Evolutionary conservation across 352 stramenopile genomes (phyloP).

Genomic region (Globisporangium mamillatum): DNA sequence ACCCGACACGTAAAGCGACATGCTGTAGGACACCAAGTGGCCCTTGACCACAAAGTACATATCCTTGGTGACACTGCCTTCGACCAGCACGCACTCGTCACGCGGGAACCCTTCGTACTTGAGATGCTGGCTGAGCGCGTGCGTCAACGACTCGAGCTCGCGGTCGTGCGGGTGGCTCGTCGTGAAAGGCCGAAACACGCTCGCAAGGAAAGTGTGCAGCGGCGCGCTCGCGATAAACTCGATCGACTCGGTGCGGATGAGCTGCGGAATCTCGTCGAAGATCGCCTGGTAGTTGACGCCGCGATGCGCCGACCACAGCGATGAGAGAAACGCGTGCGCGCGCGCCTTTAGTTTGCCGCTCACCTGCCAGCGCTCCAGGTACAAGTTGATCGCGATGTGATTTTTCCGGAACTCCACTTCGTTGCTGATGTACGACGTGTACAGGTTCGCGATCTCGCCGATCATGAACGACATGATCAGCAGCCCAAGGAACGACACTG

Average conservation of each 20-base stretch:
- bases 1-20: not conserved
- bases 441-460: conserved; percentile 46
- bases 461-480: conserved; percentile 53
- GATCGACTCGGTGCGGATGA: conserved; percentile 52
- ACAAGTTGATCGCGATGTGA: conserved; percentile 50
- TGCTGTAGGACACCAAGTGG: conserved; percentile 24
- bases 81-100: conserved; percentile 39
- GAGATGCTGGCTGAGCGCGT: conserved; percentile 27
- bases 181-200: conserved; percentile 44
- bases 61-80: conserved; percentile 38
- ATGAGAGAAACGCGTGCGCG: conserved; percentile 45
- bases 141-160: conserved; percentile 22
- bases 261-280: conserved; percentile 47
- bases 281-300: conserved; percentile 58
- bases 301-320: conserved; percentile 54
- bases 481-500: conserved; percentile 38
- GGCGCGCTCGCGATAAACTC: conserved; percentile 39
- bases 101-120: conserved; percentile 51
- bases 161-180: conserved; percentile 14
- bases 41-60: conserved; percentile 67
- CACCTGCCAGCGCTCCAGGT: conserved; percentile 46
- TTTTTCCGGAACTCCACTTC: conserved; percentile 64
- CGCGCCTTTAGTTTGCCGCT: conserved; percentile 34
- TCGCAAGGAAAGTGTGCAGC: conserved; percentile 33
- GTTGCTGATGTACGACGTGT: conserved; percentile 55